Evolutionary conservation across 148 eudicot species (phyloP).

Genomic region (Pharnaceum exiguum): DNA sequence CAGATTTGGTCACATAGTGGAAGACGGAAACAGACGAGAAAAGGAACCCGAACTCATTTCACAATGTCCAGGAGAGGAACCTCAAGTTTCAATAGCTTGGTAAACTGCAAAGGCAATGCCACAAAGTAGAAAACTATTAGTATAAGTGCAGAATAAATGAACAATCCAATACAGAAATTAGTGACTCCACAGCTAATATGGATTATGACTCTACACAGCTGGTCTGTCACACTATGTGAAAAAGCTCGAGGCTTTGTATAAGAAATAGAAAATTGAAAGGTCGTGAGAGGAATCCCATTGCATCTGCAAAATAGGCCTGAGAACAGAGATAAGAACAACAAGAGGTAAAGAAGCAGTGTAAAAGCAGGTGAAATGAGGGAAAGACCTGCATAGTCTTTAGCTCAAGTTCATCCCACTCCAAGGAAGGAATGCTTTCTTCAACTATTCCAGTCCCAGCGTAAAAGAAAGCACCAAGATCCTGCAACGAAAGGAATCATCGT

Average conservation of each 20-base stretch:
- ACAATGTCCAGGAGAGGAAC: constrained; percentile 36
- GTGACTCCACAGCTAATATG: too few relatives aligned
- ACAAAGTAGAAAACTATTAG: constrained; percentile 5
- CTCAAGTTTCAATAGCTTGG: constrained; percentile 69
- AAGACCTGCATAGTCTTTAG: constrained; percentile 90
- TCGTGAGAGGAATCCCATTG: too few relatives aligned
- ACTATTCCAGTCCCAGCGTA: constrained; percentile 99
- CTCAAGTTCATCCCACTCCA: constrained; percentile 96
- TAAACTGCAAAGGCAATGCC: constrained; percentile 49
- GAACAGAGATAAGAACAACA: not conserved
- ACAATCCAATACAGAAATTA: too few relatives aligned
- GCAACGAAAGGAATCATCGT: constrained; percentile 8
- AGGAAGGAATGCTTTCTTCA: constrained; percentile 74
- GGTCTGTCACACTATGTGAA: too few relatives aligned
- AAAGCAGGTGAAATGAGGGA: constrained; percentile 1
- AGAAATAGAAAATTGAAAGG: too few relatives aligned
- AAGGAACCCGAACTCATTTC: constrained; percentile 25
- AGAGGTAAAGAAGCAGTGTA: not conserved
- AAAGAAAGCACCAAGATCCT: constrained; percentile 76
- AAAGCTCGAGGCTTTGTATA: too few relatives aligned
- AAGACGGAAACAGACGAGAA: not conserved
- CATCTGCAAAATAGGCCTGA: too few relatives aligned
- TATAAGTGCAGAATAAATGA: too few relatives aligned
- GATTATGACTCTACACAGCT: too few relatives aligned
- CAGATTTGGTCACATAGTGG: not conserved